Percentiles rank a stretch among this genome's conserved stretches.
phyloP scores from a whole-genome alignment of 2,329 filamentous ascomycete species.

The Ascomycota sp. region DNA sequence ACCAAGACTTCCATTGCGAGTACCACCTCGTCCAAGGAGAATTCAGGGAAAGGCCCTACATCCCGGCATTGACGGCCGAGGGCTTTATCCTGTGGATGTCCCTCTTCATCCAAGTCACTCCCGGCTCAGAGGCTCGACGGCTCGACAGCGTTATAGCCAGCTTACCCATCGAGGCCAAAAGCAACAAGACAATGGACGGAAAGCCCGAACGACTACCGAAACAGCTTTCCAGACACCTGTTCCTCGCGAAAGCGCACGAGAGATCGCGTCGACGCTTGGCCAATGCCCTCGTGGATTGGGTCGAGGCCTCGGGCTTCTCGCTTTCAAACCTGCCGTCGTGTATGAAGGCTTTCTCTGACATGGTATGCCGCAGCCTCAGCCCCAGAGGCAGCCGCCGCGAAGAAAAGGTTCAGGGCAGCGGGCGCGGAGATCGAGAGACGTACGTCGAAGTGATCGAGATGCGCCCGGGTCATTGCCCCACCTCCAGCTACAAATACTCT shows the following conservation, averaged over 20 bases:
- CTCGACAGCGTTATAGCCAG: slow-evolving; percentile 46
- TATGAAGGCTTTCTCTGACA: slow-evolving; percentile 1
- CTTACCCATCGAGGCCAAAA: slow-evolving; percentile 41
- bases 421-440: background rate
- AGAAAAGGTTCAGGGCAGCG: background rate
- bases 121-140: slow-evolving; percentile 52
- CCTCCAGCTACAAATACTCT: background rate
- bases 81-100: slow-evolving; percentile 57
- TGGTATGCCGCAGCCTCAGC: slow-evolving; percentile 1
- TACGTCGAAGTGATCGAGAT: slow-evolving; percentile 2
- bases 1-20: slow-evolving; percentile 30
- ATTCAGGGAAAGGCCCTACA: slow-evolving; percentile 28
- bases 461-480: background rate
- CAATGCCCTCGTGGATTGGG: slow-evolving; percentile 31
- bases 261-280: slow-evolving; percentile 39
- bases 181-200: slow-evolving; percentile 38
- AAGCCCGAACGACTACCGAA: slow-evolving; percentile 58
- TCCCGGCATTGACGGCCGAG: slow-evolving; percentile 44
- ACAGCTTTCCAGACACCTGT: slow-evolving; percentile 51
- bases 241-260: slow-evolving; percentile 39
- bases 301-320: slow-evolving; percentile 4
- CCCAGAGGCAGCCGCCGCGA: background rate
- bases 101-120: slow-evolving; percentile 52
- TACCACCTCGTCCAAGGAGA: slow-evolving; percentile 42
- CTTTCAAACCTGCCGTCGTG: background rate